Evolutionary conservation across 164 flowering plant genomes (phyloP), one percentile per base, ranked within the genome.

Genomic region (Cinnamomum micranthum): DNA sequence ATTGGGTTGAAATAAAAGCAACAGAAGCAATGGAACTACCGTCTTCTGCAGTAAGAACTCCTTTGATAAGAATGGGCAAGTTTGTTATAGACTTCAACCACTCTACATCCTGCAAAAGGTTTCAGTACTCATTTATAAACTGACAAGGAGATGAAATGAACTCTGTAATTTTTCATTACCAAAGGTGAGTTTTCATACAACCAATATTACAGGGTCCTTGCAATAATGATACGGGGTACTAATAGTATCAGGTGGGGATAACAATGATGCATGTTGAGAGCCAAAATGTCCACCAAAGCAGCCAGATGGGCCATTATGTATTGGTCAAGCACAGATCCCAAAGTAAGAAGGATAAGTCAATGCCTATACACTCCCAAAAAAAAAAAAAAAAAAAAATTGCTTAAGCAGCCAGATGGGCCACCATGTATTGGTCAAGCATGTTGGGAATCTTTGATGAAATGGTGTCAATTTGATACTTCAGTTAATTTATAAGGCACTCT

Each of bases 51-150:
- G 97, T 90, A 64, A 93, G 93, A 27, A 92, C 73, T 5, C 95
- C 98, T 79, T 93, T 93, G 80, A 93, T 79, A 51, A 92, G 83
- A 80, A 93, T 86, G 12, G 98, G 98, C 84, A 93, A 85, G 17
- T 76, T 89, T 73, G 98, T 89, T 66, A 93, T 85, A 50, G 95
- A 92, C 78, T 73, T 87, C 79, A 93, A 77, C 95, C 97, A 92
- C 35, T 23, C 87, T 72, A 93, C 83, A 70, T 92, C 98, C 97
- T 93, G 88, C 76, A 77, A 74, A 74, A 17, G 33, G 33, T n/a
- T 28, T 52, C 22, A 27, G 3, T 23, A 33, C 35, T 60, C 19
- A 9, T 23, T 17, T 19, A 68, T 28, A 20, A 72, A n/a, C 65
- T 25, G 28, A n/a, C 41, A 67, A 90, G 93, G 58, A 94, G 79